Percentiles rank a stretch among this genome's conserved stretches.
Conservation (phyloP, 768 basidiomycete genomes). For the Phlebiopsis gigantea region DNA sequence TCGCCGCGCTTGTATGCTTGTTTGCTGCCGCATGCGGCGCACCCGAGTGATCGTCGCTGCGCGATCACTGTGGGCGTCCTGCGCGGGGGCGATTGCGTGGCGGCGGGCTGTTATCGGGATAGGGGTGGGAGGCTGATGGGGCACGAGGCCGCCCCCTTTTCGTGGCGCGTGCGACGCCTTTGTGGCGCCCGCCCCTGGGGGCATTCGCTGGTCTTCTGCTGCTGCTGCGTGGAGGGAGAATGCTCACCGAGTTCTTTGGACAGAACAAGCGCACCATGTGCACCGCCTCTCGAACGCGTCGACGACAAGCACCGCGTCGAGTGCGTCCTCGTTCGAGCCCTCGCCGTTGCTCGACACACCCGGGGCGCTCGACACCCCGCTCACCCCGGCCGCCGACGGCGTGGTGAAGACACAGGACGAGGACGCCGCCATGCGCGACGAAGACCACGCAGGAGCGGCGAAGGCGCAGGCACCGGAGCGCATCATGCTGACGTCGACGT, state of each 20-base stretch:
- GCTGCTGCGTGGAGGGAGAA: no score
- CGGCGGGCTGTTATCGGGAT: no score
- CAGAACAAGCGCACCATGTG: conserved; percentile 1
- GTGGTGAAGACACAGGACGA: not conserved
- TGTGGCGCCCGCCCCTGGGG: no score
- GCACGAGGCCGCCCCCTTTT: no score
- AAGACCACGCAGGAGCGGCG: not conserved
- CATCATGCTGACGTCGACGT: conserved; percentile 21
- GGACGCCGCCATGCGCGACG: not conserved
- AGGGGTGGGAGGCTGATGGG: no score
- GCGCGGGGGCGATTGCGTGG: no score
- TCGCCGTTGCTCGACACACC: conserved; percentile 8
- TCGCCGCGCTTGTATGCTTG: not conserved
- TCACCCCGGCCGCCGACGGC: conserved; percentile 12
- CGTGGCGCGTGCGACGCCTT: no score
- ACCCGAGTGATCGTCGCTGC: no score
- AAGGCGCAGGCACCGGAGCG: not conserved
- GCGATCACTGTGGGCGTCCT: no score
- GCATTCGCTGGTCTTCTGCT: no score
- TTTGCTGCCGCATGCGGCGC: not conserved
- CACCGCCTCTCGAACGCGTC: conserved; percentile 19
- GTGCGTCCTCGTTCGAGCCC: conserved; percentile 3
- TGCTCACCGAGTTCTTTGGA: no score
- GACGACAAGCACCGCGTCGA: conserved; percentile 15
- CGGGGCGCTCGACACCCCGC: conserved; percentile 15